A percentile compares a stretch with the other conserved stretches of the same genome.
These are phyloP conservation scores for Pulveroboletus sp. DNA, from an alignment of 768 basidiomycete species.

Conservation along the genomic window DNA sequence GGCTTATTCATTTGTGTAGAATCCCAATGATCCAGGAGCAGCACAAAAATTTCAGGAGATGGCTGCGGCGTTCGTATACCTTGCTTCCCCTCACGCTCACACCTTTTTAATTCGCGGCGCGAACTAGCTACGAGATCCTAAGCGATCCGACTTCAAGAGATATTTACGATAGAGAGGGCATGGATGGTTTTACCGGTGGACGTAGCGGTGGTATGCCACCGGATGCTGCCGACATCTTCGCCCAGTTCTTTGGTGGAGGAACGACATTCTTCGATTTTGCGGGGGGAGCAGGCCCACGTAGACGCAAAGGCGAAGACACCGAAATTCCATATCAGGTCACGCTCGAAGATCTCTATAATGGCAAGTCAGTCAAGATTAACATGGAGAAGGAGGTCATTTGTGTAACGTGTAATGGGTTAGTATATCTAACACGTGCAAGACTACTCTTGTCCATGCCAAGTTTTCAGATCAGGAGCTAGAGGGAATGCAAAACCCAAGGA, in stretches of 20 bases:
- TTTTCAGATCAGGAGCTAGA: constrained; percentile 69
- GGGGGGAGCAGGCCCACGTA: constrained; percentile 41
- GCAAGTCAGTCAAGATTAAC: constrained; percentile 82
- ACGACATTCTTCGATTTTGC: constrained; percentile 65
- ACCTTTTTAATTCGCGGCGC: constrained; percentile 8
- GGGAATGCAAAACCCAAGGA: constrained; percentile 79
- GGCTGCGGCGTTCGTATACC: constrained; percentile 67
- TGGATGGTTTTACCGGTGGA: constrained; percentile 59
- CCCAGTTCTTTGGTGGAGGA: constrained; percentile 62
- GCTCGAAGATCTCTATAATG: constrained; percentile 89
- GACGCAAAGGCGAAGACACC: constrained; percentile 65
- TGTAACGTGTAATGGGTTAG: constrained; percentile 73
- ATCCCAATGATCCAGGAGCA: constrained; percentile 84
- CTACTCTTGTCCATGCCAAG: constrained; percentile 2
- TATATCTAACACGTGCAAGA: not conserved
- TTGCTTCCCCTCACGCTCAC: not conserved
- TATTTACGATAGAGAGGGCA: constrained; percentile 68
- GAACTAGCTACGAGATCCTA: constrained; percentile 73
- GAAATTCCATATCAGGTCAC: constrained; percentile 79
- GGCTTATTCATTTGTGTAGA: constrained; percentile 39
- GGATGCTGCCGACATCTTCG: constrained; percentile 65
- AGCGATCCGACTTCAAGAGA: constrained; percentile 64
- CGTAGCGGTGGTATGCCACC: constrained; percentile 40
- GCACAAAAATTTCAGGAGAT: constrained; percentile 84
- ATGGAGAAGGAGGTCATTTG: constrained; percentile 86